Conservation (phyloP, 257 asterid species). For the Solanum pimpinellifolium region DNA sequence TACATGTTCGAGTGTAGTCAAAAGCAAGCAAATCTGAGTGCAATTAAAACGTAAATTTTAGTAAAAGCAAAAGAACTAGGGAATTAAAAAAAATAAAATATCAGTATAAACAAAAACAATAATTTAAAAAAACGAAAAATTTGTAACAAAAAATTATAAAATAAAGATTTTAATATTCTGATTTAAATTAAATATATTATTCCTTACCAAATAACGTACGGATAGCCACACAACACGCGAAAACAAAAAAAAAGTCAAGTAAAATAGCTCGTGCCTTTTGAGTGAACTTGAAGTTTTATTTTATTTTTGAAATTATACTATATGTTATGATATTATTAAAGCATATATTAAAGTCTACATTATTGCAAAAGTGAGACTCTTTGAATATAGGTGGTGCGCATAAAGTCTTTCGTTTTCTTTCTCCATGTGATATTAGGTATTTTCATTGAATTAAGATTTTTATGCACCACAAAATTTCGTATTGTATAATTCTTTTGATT, state of each 20-base stretch:
- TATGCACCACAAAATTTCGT: neutral
- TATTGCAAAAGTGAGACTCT: neutral
- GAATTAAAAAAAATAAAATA: neutral
- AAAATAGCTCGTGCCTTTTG: neutral
- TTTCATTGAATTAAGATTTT: neutral
- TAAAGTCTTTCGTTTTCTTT: neutral
- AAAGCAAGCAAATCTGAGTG: neutral
- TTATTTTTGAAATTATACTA: neutral
- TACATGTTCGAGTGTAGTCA: neutral
- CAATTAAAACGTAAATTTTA: neutral
- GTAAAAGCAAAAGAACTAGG: neutral
- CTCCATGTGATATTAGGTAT: neutral
- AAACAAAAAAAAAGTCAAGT: neutral
- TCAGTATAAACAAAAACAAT: neutral
- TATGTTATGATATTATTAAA: neutral
- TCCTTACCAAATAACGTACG: neutral
- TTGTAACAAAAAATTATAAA: neutral
- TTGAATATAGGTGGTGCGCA: neutral
- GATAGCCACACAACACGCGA: neutral
- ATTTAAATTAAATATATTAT: neutral
- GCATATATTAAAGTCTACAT: neutral
- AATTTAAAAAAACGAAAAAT: neutral
- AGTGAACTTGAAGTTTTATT: neutral
- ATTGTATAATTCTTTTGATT: too few species aligned
- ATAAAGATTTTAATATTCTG: neutral